Evolutionary conservation across 2,329 filamentous ascomycete genomes (phyloP), one percentile per base, ranked within the genome.

Genomic region (Diaporthe vexans): DNA sequence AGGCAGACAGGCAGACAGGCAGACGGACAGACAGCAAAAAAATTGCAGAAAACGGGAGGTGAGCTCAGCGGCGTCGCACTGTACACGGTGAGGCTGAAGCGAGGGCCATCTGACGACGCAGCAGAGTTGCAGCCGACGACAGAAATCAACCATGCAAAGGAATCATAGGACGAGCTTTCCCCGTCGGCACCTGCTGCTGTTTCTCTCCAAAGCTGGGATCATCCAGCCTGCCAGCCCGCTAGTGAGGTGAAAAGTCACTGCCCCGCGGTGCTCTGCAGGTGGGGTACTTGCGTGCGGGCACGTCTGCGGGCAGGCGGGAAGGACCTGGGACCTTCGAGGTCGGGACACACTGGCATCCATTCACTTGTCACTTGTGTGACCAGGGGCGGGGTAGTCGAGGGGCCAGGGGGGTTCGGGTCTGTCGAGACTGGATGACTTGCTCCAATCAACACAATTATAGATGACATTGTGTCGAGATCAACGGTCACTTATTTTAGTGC

Each of bases 101-200:
- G 46, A 67, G 46, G 33, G 63, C 63, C 63, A 67, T 67, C 63
- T 67, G 63, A 67, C 63, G 63, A 67, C 63, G 63, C 46, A 37
- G 29, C 37, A 40, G 37, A 52, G 63, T 67, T 40, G 63, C 63
- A 67, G 63, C 63, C 63, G 63, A 52, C 46, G 29, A 67, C 13
- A 52, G 46, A 67, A 67, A 52, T 33, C 46, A 52, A 37, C 63
- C 21, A 52, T 19, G 63, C 46, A 67, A 13, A 40, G 13, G 11
- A 40, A 40, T 40, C 37, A 40, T 52, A 67, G 63, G 63, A 67
- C 52, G 63, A 67, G 63, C 46, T 67, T 40, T 67, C 63, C 63
- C 63, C 46, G 46, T 52, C 61, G 61, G 61, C 61, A 67, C 43
- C 43, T 37, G 46, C 46, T 26, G 37, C 37, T 40, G 37, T 13